Evolutionary conservation across 78 protist genomes (phyloP).

Genomic region (Dictyostelium purpureum): DNA sequence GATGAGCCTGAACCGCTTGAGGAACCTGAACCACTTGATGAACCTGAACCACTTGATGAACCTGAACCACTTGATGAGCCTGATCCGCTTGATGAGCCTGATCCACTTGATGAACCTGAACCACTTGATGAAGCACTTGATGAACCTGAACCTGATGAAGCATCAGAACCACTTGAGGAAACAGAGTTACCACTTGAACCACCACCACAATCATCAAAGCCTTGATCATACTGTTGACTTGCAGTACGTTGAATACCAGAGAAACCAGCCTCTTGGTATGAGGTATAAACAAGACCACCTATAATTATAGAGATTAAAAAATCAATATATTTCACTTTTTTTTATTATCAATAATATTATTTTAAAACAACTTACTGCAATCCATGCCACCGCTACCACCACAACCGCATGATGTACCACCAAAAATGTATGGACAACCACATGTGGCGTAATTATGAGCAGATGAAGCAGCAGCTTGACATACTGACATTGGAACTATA

Average conservation of each 20-base stretch:
- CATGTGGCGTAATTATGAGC: background rate
- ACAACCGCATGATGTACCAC: background rate
- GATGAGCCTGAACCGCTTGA: no score
- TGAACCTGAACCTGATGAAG: background rate
- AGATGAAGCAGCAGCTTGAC: background rate
- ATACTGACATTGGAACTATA: background rate
- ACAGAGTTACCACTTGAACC: background rate
- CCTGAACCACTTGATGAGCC: background rate
- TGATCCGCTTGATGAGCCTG: background rate
- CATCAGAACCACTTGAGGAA: background rate
- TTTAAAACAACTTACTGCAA: no score
- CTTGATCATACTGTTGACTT: slow-evolving; percentile 13
- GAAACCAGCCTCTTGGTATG: slow-evolving; percentile 35
- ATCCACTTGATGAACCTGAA: background rate
- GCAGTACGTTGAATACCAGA: slow-evolving; percentile 11
- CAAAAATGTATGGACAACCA: background rate
- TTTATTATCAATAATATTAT: no score
- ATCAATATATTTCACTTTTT: background rate
- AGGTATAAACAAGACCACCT: slow-evolving; percentile 28
- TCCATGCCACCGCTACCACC: background rate
- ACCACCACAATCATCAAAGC: background rate
- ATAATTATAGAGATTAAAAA: background rate
- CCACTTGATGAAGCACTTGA: background rate
- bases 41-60: no score
- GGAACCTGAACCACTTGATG: no score